These are phyloP conservation scores for Botrytis deweyae DNA, from an alignment of 2,329 filamentous ascomycete species.

Conservation along the genomic window DNA sequence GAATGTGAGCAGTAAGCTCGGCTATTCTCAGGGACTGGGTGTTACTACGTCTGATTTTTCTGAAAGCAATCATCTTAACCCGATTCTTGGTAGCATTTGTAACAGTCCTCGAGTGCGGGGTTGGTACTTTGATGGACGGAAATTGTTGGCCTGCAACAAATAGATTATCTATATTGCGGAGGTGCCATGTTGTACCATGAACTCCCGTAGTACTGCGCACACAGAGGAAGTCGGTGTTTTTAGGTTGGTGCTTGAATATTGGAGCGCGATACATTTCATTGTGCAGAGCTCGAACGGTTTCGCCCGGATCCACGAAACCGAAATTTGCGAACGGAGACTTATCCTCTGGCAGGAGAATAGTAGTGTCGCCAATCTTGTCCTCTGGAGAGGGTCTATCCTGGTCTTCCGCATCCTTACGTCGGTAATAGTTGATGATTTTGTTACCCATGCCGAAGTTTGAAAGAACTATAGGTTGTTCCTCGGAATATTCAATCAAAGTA, in stretches of 20 bases:
- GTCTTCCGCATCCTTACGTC: constrained; percentile 70
- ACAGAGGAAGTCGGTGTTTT: constrained; percentile 81
- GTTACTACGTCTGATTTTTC: constrained; percentile 76
- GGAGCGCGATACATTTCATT: constrained; percentile 96
- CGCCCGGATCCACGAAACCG: constrained; percentile 85
- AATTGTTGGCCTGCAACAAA: constrained; percentile 92
- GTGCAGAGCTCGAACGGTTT: constrained; percentile 86
- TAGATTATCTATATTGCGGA: constrained; percentile 88
- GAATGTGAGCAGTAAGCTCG: constrained; percentile 90
- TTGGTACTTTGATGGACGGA: constrained; percentile 87
- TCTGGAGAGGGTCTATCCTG: constrained; percentile 42
- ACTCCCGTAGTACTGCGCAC: constrained; percentile 77
- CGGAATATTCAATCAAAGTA: constrained; percentile 90
- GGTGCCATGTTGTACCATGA: constrained; percentile 74
- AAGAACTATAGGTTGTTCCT: constrained; percentile 85
- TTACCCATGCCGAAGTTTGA: constrained; percentile 98
- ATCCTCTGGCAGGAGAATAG: constrained; percentile 86
- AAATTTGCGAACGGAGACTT: constrained; percentile 96
- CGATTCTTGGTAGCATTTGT: constrained; percentile 97
- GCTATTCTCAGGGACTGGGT: constrained; percentile 68
- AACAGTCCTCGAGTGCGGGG: constrained; percentile 89
- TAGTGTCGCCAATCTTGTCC: constrained; percentile 83
- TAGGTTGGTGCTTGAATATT: constrained; percentile 81
- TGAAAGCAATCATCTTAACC: constrained; percentile 92
- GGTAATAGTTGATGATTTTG: constrained; percentile 94